Evolutionary conservation across 2,329 filamentous ascomycete species (phyloP), one percentile per base, ranked within the genome.

Genomic region (Ophiostoma pallidulum): DNA sequence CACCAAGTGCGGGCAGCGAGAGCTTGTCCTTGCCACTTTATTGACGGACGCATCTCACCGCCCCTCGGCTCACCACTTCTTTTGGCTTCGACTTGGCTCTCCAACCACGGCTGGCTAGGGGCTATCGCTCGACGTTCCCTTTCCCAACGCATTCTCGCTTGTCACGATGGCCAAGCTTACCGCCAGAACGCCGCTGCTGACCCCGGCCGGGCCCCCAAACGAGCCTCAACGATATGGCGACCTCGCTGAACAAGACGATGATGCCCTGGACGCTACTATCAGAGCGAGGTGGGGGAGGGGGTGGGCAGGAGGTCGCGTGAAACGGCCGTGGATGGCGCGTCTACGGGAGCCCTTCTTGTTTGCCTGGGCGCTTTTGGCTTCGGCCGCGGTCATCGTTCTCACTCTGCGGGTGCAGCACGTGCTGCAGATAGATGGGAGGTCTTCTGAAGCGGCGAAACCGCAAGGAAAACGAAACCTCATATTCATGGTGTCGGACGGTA

Each of bases 401-500:
- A 86, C 86, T 4, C 84, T 92, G n/a, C 73, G 72, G 67, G 66
- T 86, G 14, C 85, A 87, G 60, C 87, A 95, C 64, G 75, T 80
- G 57, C 72, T 79, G 52, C 69, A 74, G 48, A 73, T 71, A 10
- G 57, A 62, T 35, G 58, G 54, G 48, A 60, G 55, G 24, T 50
- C 51, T 53, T 47, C 54, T 38, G 22, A 20, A 9, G 4, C 28
- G 0, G 20, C 19, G 3, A 55, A 54, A 41, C 57, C 70, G 72
- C 48, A 66, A 59, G 78, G 80, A 45, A 98, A 97, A 73, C 78
- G 87, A 47, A 98, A 97, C 66, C 73, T 98, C 45, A 84, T 98
- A 58, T 97, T 98, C 72, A 98, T 98, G 92, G 91, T 98, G 32
- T 95, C 88, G 1, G 92, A 98, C 64, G 92, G 92, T 60, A 98